Conservation (phyloP, 2,329 filamentous ascomycete genomes). For the Aspergillus sojae region DNA sequence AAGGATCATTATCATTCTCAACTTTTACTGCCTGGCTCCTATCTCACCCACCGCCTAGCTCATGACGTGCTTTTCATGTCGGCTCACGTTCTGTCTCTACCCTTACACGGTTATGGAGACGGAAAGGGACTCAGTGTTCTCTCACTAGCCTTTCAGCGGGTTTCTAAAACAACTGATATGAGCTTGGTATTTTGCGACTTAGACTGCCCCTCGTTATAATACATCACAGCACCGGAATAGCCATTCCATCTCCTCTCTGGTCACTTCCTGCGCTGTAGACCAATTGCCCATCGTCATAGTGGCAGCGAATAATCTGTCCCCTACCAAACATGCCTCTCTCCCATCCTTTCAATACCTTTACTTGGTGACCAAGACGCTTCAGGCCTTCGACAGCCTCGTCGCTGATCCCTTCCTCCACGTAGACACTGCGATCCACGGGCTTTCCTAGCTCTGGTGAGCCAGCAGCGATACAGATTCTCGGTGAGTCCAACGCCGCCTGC, state of each 20-base stretch:
- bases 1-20: too few species aligned
- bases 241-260: constrained; percentile 77
- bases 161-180: too few species aligned
- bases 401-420: constrained; percentile 79
- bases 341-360: constrained; percentile 68
- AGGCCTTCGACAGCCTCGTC: constrained; percentile 69
- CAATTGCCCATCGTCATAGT: constrained; percentile 71
- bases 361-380: constrained; percentile 70
- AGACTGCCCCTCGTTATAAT: too few species aligned
- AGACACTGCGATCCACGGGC: constrained; percentile 66
- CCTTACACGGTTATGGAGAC: too few species aligned
- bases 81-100: too few species aligned
- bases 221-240: constrained; percentile 50
- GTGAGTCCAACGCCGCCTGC: constrained; percentile 87
- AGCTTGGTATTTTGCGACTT: too few species aligned
- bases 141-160: too few species aligned
- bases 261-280: constrained; percentile 92
- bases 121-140: too few species aligned
- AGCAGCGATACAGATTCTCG: constrained; percentile 83
- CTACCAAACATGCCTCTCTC: constrained; percentile 74
- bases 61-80: too few species aligned
- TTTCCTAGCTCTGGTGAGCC: constrained; percentile 66
- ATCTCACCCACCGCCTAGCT: too few species aligned
- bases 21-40: too few species aligned
- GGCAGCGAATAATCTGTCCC: constrained; percentile 81